Conservation (phyloP, 108 stramenopile genomes). For the Tribonema minus region DNA sequence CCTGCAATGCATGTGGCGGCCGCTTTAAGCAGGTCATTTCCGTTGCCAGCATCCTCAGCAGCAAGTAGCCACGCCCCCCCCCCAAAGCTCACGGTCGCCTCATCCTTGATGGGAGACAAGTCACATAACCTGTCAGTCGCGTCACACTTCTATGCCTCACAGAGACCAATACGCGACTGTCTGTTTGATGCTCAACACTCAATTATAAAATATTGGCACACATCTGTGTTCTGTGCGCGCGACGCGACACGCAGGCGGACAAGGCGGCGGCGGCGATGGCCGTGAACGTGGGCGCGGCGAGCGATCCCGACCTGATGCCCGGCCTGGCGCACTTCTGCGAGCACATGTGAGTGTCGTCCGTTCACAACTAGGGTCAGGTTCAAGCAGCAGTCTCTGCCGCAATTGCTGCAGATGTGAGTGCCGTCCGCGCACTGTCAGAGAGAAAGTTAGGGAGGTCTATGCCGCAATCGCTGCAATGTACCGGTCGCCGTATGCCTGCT, state of each 20-base stretch:
- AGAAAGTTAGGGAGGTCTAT: too few species aligned
- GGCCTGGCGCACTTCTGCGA: constrained; percentile 33
- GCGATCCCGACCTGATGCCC: constrained; percentile 6
- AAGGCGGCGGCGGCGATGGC: constrained; percentile 33
- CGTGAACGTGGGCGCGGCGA: constrained; percentile 20
- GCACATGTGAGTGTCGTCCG: too few species aligned
- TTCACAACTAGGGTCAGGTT: too few species aligned
- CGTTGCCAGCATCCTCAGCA: not conserved
- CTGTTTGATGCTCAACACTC: constrained; percentile 11
- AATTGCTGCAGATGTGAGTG: too few species aligned
- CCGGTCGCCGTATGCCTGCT: too few species aligned
- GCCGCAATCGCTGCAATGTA: too few species aligned
- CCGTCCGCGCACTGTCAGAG: too few species aligned
- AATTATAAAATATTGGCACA: too few species aligned
- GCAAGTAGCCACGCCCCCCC: not conserved
- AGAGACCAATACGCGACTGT: not conserved
- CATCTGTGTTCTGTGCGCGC: too few species aligned
- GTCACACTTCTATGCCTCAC: not conserved
- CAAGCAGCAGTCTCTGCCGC: too few species aligned
- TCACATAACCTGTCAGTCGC: not conserved
- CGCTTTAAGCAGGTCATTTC: not conserved
- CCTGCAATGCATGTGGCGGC: not conserved
- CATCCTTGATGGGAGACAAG: not conserved
- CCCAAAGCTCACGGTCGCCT: not conserved
- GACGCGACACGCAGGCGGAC: constrained; percentile 3